Evolutionary conservation across 257 asterid genomes (phyloP).

Genomic region (Leptodermis oblonga): DNA sequence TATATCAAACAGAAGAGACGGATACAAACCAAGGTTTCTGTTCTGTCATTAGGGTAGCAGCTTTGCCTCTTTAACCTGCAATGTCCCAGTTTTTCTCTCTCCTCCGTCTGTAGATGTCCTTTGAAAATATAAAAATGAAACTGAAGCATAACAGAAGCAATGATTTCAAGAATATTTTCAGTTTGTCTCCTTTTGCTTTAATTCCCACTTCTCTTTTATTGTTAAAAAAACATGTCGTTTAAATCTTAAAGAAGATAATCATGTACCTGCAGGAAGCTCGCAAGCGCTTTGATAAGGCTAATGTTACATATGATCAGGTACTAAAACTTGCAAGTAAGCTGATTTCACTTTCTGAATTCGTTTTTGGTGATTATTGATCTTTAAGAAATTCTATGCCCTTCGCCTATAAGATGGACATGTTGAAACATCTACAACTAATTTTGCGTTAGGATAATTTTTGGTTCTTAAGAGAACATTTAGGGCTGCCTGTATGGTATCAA

Average conservation of each 20-base stretch:
- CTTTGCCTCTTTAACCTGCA: conserved; percentile 1
- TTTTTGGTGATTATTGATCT: not conserved
- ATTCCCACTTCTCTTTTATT: not conserved
- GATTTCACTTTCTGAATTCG: not conserved
- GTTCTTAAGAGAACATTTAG: not conserved
- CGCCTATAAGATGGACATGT: not conserved
- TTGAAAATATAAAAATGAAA: not conserved
- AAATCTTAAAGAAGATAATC: conserved; percentile 15
- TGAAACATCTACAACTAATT: not conserved
- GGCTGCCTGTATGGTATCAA: too few species aligned
- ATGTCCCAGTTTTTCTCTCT: not conserved
- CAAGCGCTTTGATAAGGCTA: conserved; percentile 96
- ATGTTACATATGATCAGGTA: conserved; percentile 86
- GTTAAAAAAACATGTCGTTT: not conserved
- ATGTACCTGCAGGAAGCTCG: conserved; percentile 77
- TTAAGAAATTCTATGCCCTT: not conserved
- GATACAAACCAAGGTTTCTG: not conserved
- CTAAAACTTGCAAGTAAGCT: conserved; percentile 1
- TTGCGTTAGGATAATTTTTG: not conserved
- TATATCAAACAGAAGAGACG: not conserved
- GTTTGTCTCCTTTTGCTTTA: not conserved
- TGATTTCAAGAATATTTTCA: not conserved
- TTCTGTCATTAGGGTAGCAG: not conserved
- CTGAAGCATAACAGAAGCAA: not conserved
- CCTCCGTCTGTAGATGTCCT: not conserved